Evolutionary conservation across 2,329 filamentous ascomycete genomes (phyloP), one percentile per base, ranked within the genome.

Genomic region (Plectosphaerella cucumerina): DNA sequence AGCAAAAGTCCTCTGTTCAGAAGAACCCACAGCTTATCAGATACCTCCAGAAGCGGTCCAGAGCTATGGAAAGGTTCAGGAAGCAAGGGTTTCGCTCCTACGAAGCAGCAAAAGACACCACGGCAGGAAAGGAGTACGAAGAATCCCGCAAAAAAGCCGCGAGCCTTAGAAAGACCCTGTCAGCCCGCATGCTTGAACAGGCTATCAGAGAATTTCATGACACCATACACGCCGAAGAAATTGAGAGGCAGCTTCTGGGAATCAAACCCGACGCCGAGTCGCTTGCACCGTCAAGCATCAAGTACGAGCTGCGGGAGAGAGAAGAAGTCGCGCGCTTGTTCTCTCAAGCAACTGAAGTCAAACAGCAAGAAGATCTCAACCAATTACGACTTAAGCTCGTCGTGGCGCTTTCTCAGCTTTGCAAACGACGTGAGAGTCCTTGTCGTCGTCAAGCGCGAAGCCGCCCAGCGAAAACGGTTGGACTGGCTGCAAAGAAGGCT

Each of bases 301-400:
- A 56, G 48, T 62, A 62, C 47, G 45, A 62, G 53, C 56, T 61
- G 33, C 23, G 52, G 43, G 54, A 62, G 57, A 57, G 52, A 54
- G 56, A 50, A 21, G 52, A 39, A 44, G 52, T 60, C 14, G 53
- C 56, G 31, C 50, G 51, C 48, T 42, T 60, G 44, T 58, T 60
- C 50, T 59, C 58, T 47, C 17, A 55, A 47, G 52, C 50, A 26
- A 51, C 55, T 20, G 43, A 60, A 50, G 23, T 51, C 26, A 53
- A 56, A 22, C 39, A 49, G 22, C 34, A 56, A 33, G 48, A 60
- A 47, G 39, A 58, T 47, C 45, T 61, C 34, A 46, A 57, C 49
- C 4, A 58, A 46, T 48, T 60, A 41, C 50, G 46, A 12, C 22
- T 59, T n/a, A 20, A 56, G 41, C 56, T 62, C 21, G 45, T 58